These are phyloP conservation scores for Cladosporium sp. DNA, from an alignment of 2,329 filamentous ascomycete genomes.

Conservation along the genomic window DNA sequence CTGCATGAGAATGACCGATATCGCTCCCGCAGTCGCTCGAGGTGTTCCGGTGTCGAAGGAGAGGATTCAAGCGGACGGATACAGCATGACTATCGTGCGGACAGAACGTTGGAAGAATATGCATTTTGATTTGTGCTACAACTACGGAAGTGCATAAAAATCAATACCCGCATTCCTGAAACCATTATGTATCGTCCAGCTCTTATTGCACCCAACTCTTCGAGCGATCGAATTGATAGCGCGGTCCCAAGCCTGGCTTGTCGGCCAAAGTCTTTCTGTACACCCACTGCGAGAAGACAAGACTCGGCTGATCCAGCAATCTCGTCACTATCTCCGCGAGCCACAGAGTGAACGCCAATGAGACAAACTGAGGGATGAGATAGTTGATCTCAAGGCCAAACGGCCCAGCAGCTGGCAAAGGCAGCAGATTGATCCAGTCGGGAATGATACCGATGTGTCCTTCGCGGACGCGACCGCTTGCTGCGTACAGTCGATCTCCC, in stretches of 20 bases:
- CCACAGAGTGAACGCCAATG: constrained; percentile 62
- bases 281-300: constrained; percentile 60
- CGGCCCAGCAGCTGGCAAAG: constrained; percentile 58
- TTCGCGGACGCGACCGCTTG: constrained; percentile 57
- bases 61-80: not conserved
- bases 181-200: not conserved
- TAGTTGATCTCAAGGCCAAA: constrained; percentile 64
- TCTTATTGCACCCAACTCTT: not conserved
- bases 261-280: constrained; percentile 50
- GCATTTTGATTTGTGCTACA: not conserved
- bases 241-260: not conserved
- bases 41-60: not conserved
- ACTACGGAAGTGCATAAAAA: not conserved
- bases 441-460: constrained; percentile 54
- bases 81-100: not conserved
- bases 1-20: not conserved
- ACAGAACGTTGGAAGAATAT: not conserved
- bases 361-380: constrained; percentile 60
- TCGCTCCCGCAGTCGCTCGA: not conserved
- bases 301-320: constrained; percentile 62
- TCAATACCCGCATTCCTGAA: not conserved
- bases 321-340: constrained; percentile 59
- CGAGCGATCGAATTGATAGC: not conserved
- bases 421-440: constrained; percentile 59
- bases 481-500: constrained; percentile 65